Evolutionary conservation across 2,329 filamentous ascomycete genomes (phyloP), one percentile per base, ranked within the genome.

Genomic region (Xylariaceae sp.): DNA sequence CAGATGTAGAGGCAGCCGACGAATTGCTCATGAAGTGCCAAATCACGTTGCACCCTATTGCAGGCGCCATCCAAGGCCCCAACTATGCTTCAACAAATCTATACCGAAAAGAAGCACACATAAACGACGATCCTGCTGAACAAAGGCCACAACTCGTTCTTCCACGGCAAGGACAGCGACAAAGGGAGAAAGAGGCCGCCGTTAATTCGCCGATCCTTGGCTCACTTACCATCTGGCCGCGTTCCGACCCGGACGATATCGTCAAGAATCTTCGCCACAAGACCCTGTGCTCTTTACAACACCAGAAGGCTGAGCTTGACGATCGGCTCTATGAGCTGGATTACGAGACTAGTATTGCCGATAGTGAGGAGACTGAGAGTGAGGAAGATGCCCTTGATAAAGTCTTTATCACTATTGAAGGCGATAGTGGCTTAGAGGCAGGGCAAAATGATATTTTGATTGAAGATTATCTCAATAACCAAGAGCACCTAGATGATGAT

Each of bases 61-160:
- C 82, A 22, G 80, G 80, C 22, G 76, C 70, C 5, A 69, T 82
- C 2, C 74, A 84, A 55, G 81, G 80, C 1, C 71, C 73, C 0
- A 61, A 64, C 3, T 84, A 84, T 54, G 48, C 63, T 1, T 52
- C 62, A 2, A 71, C 74, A 0, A 64, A 65, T 1, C 61, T 80
- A 2, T 81, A 71, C 55, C 64, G 72, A 4, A 55, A 48, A 5
- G 73, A 80, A 5, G 70, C 70, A 1, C 80, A 83, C 52, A 52
- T 69, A 3, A 2, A 69, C 80, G 34, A 64, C 67, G 0, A 45
- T 44, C 1, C 60, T 59, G 36, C 76, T 22, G 71, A 76, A 43
- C 60, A 58, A 2, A 47, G 60, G 5, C 79, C 82, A 56, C 74
- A 70, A 40, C 65, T 27, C 20, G 21, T 1, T 64, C 14, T 70